phyloP scores from a whole-genome alignment of 306 rosid species.

The Trifolium fragiferum region DNA sequence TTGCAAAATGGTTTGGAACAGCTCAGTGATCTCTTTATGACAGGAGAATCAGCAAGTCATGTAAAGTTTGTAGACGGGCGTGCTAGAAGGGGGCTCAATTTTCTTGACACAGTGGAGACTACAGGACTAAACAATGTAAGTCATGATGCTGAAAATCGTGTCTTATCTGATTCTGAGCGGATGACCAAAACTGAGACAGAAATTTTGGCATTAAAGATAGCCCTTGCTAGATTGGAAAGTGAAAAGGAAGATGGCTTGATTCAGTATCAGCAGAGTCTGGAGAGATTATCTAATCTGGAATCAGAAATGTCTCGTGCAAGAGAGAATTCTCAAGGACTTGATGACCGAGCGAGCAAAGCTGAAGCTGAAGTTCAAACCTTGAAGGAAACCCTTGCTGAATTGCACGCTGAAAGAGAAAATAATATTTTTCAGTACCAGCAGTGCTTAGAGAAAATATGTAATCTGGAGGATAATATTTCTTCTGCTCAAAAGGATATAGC shows the following conservation, averaged over 20 bases:
- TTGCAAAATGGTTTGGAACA: constrained; percentile 66
- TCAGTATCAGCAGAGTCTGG: constrained; percentile 77
- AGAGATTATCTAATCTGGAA: constrained; percentile 78
- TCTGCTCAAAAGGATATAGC: constrained; percentile 65
- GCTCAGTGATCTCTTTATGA: constrained; percentile 64
- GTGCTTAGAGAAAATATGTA: constrained; percentile 64
- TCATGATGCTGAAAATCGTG: constrained; percentile 47
- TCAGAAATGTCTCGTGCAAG: constrained; percentile 75
- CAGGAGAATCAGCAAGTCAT: constrained; percentile 51
- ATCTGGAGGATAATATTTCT: constrained; percentile 62
- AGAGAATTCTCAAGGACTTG: constrained; percentile 65
- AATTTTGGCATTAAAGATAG: constrained; percentile 70
- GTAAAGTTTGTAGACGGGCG: constrained; percentile 47
- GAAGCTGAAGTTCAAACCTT: constrained; percentile 81
- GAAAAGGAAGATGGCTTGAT: constrained; percentile 89
- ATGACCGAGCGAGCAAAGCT: constrained; percentile 76
- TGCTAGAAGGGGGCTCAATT: constrained; percentile 76
- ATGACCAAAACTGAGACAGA: constrained; percentile 79
- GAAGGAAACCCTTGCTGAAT: constrained; percentile 64
- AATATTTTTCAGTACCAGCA: constrained; percentile 77
- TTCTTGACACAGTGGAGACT: constrained; percentile 54
- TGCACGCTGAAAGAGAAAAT: constrained; percentile 74
- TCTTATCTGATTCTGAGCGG: constrained; percentile 59
- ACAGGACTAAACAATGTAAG: constrained; percentile 48
- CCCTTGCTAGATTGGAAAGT: constrained; percentile 71